Base-by-base conservation (phyloP, 768 basidiomycete species). In the Pleurotus ostreatus region DNA sequence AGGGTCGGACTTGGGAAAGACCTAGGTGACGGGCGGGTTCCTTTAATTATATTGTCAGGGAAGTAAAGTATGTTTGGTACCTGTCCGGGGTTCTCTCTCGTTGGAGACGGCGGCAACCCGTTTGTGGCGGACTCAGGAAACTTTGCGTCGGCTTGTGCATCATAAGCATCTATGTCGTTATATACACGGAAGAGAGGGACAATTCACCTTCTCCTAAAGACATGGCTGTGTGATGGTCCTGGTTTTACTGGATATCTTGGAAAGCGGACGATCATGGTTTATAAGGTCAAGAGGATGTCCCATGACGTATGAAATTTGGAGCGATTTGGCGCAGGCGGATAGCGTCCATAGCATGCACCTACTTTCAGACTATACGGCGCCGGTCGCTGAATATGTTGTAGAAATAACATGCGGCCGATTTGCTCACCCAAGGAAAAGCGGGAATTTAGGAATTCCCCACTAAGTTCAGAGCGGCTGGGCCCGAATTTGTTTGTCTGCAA, bases 1-100 rank as follows among this genome's bases (percentile, higher is more conserved):
- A 1, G 76, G 74, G 59, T 78, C 74, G 0, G 73, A 76, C 58
- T 74, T 71, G 0, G 77, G 80, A 57, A 73, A 82, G 4, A 81
- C 79, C 79, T 82, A 46, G 4, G 37, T 46, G 5, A 8, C 1
- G 15, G 26, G 39, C 16, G 15, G 38, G 18, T 16, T 37, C 39
- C 22, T 44, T 5, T 41, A 6, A 13, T 5, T 3, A 25, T 18
- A 5, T 13, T 2, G 58, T 22, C 30, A 15, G 13, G 39, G 45
- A 12, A 34, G 55, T 45, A 45, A 16, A 34, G 43, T 23, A 8
- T 11, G 20, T 25, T 4, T 55, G 64, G 22, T 55, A 78, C 79
- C 61, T 71, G 70, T 11, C 75, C 79, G 4, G 76, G 78, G 57
- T 81, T 83, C 62, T 80, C 77, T 26, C 63, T 61, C 4, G 71